phyloP scores from a whole-genome alignment of 176 grass and related monocot species.

The Avena sativa region DNA sequence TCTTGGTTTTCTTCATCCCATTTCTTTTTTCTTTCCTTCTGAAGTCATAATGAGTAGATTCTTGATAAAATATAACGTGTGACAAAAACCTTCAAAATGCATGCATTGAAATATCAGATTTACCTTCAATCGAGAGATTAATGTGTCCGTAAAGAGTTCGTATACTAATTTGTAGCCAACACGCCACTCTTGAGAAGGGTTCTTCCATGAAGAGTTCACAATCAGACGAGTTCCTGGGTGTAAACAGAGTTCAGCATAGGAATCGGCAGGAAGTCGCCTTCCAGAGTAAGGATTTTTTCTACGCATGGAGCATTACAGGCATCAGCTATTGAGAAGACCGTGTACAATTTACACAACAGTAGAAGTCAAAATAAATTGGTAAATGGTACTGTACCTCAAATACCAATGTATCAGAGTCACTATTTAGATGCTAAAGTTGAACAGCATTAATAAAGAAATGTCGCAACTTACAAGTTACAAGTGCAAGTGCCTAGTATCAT shows the following conservation, averaged over 20 bases:
- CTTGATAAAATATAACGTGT: conserved; percentile 37
- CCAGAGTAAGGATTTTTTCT: conserved; percentile 8
- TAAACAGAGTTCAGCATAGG: conserved; percentile 37
- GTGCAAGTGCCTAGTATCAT: neutral
- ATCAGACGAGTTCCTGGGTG: conserved; percentile 60
- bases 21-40: conserved; percentile 96
- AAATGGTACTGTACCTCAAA: neutral
- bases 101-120: conserved; percentile 18
- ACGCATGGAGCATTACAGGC: conserved; percentile 18
- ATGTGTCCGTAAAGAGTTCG: conserved; percentile 89
- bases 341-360: neutral
- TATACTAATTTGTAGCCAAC: conserved; percentile 95
- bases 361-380: conserved; percentile 13
- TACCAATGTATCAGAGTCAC: neutral
- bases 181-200: conserved; percentile 97
- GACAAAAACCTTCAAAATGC: conserved; percentile 32
- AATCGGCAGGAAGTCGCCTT: conserved; percentile 28
- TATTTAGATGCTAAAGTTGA: conserved; percentile 29
- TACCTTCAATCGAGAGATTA: conserved; percentile 90
- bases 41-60: conserved; percentile 39
- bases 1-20: conserved; percentile 97
- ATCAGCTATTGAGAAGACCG: neutral
- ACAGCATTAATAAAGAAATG: conserved; percentile 1
- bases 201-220: conserved; percentile 94
- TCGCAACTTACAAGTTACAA: neutral